phyloP scores from a whole-genome alignment of 805 yeast genomes.

The Saturnispora galanensis region DNA sequence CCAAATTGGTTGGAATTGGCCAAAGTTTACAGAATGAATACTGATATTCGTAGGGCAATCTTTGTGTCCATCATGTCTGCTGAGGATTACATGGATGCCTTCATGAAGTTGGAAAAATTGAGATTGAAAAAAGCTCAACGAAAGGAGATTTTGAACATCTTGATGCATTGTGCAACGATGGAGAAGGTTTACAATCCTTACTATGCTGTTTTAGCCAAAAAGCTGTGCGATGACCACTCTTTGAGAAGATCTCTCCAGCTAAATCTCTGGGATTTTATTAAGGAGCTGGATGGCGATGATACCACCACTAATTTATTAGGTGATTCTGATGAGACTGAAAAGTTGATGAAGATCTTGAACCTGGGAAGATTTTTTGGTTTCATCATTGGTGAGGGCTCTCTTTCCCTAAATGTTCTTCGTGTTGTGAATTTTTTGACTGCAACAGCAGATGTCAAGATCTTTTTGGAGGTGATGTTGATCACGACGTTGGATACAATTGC shows the following conservation, averaged over 20 bases:
- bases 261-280: conserved; percentile 76
- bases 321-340: conserved; percentile 47
- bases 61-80: conserved; percentile 94
- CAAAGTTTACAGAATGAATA: conserved; percentile 81
- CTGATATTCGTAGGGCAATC: conserved; percentile 88
- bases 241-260: conserved; percentile 82
- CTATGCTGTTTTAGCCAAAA: conserved; percentile 70
- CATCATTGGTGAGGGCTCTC: conserved; percentile 60
- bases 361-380: conserved; percentile 75
- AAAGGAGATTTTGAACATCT: conserved; percentile 75
- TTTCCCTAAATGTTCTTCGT: conserved; percentile 65
- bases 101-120: conserved; percentile 69
- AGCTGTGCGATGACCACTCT: conserved; percentile 65
- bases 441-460: conserved; percentile 49
- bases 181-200: conserved; percentile 86
- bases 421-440: conserved; percentile 65
- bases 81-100: conserved; percentile 82
- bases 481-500: conserved; percentile 57
- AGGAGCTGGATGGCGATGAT: conserved; percentile 52
- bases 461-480: conserved; percentile 65
- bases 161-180: conserved; percentile 76
- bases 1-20: conserved; percentile 91
- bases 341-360: conserved; percentile 53
- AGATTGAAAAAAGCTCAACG: conserved; percentile 71
- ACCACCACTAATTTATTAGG: conserved; percentile 19